These are phyloP conservation scores for Coemansia sp. DNA, from an alignment of 192 early-diverging fungal species.

Conservation along the genomic window DNA sequence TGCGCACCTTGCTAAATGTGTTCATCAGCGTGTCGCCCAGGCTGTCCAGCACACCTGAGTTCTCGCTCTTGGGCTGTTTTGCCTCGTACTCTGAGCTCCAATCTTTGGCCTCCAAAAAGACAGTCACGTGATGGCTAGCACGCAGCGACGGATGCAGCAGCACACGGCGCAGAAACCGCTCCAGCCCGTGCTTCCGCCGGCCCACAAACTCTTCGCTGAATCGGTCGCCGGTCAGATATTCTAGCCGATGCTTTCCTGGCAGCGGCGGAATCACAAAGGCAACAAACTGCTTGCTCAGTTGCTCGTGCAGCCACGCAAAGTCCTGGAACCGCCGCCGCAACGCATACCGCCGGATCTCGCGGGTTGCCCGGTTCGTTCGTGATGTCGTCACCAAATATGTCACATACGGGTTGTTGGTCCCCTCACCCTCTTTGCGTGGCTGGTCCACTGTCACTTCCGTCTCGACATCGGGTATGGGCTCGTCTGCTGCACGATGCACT, in stretches of 20 bases:
- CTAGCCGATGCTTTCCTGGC: conserved; percentile 89
- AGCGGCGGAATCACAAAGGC: conserved; percentile 84
- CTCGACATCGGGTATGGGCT: conserved; percentile 22
- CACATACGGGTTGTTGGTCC: conserved; percentile 73
- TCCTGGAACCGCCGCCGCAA: conserved; percentile 92
- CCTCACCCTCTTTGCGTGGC: conserved; percentile 88
- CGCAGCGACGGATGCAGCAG: conserved; percentile 79
- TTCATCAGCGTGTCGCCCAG: conserved; percentile 84
- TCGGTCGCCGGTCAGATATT: conserved; percentile 93
- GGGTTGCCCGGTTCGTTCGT: conserved; percentile 23
- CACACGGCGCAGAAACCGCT: conserved; percentile 82
- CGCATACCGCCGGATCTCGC: conserved; percentile 52
- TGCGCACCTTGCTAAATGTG: conserved; percentile 86
- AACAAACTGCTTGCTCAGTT: conserved; percentile 70
- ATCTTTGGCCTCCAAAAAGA: conserved; percentile 84
- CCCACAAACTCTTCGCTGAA: conserved; percentile 91
- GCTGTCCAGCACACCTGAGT: conserved; percentile 67
- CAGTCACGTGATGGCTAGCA: conserved; percentile 60
- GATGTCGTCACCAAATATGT: conserved; percentile 77
- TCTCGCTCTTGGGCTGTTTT: conserved; percentile 54
- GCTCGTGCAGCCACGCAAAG: conserved; percentile 85
- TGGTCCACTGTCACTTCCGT: conserved; percentile 66
- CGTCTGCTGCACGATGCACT: conserved; percentile 7
- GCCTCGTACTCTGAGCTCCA: conserved; percentile 60
- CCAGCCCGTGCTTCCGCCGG: conserved; percentile 69